These are phyloP conservation scores for Aspergillus awamori DNA, from an alignment of 2,329 filamentous ascomycete species.

Conservation along the genomic window DNA sequence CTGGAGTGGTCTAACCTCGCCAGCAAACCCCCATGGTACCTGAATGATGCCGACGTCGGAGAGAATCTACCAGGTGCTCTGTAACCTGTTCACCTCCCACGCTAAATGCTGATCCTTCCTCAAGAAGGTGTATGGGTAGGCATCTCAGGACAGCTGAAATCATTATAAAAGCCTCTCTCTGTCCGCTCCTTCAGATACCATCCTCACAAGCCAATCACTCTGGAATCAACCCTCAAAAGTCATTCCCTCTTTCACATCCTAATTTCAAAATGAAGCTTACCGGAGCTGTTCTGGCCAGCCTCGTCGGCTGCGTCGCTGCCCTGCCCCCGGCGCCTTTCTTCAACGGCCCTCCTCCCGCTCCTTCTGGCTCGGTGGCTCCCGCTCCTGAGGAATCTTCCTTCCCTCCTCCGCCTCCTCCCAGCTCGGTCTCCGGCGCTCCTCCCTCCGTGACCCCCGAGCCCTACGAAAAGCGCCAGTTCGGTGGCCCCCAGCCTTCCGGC, in stretches of 20 bases:
- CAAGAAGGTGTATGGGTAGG: not conserved
- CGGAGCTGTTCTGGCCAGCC: not conserved
- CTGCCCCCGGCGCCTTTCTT: not conserved
- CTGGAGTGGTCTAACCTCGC: not conserved
- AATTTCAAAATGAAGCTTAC: not conserved
- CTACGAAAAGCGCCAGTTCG: not conserved
- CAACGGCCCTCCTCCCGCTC: not conserved
- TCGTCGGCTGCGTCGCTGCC: slow-evolving; percentile 1
- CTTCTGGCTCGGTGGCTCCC: not conserved
- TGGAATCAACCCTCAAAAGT: not conserved
- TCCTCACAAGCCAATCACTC: not conserved
- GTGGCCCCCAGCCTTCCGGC: not conserved
- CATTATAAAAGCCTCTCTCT: not conserved
- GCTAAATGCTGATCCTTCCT: not conserved
- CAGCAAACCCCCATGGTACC: not conserved
- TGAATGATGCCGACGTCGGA: not conserved
- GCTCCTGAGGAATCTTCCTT: not conserved
- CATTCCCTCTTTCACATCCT: no score
- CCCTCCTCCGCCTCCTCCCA: not conserved
- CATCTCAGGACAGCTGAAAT: not conserved
- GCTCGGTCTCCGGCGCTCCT: not conserved
- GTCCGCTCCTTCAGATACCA: not conserved
- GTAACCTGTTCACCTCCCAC: not conserved
- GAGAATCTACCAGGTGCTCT: not conserved
- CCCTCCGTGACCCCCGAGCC: not conserved